Conservation (phyloP, 805 yeast genomes). For the Wickerhamiella azyma region DNA sequence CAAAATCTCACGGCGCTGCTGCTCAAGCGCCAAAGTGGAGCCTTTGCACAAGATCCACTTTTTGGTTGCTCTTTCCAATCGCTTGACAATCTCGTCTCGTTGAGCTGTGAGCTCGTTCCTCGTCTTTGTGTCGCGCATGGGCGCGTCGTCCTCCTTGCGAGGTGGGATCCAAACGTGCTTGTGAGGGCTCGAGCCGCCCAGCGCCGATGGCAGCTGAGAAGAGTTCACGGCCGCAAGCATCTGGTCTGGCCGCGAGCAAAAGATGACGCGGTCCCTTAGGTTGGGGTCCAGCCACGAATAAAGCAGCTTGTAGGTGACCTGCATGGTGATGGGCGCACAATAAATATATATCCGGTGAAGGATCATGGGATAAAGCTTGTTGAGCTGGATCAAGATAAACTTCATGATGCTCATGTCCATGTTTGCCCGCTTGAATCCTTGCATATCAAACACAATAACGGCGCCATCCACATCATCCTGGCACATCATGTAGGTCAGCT, state of each 20-base stretch:
- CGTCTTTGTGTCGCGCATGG: slow-evolving; percentile 32
- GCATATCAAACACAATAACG: slow-evolving; percentile 71
- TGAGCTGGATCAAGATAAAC: slow-evolving; percentile 77
- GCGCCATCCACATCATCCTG: slow-evolving; percentile 68
- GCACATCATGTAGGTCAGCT: slow-evolving; percentile 62
- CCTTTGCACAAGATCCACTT: slow-evolving; percentile 58
- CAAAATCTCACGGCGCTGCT: slow-evolving; percentile 33
- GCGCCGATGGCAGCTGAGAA: slow-evolving; percentile 46
- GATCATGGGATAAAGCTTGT: slow-evolving; percentile 93
- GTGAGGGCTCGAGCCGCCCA: slow-evolving; percentile 66
- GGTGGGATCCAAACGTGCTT: slow-evolving; percentile 53
- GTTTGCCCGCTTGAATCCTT: slow-evolving; percentile 75
- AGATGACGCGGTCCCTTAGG: slow-evolving; percentile 79
- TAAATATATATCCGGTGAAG: slow-evolving; percentile 74
- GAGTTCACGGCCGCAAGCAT: slow-evolving; percentile 46
- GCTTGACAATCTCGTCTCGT: slow-evolving; percentile 40
- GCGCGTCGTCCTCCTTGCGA: slow-evolving; percentile 41
- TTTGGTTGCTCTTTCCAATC: slow-evolving; percentile 51
- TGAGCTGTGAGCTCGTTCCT: slow-evolving; percentile 34
- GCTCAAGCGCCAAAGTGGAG: slow-evolving; percentile 36
- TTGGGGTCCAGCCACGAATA: slow-evolving; percentile 95
- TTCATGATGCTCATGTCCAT: slow-evolving; percentile 91
- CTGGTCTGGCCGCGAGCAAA: slow-evolving; percentile 61
- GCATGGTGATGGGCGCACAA: slow-evolving; percentile 94
- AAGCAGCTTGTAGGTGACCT: slow-evolving; percentile 85